These are phyloP conservation scores for Sugiyamaella sp. DNA, from an alignment of 1,139 yeast genomes.

Conservation along the genomic window DNA sequence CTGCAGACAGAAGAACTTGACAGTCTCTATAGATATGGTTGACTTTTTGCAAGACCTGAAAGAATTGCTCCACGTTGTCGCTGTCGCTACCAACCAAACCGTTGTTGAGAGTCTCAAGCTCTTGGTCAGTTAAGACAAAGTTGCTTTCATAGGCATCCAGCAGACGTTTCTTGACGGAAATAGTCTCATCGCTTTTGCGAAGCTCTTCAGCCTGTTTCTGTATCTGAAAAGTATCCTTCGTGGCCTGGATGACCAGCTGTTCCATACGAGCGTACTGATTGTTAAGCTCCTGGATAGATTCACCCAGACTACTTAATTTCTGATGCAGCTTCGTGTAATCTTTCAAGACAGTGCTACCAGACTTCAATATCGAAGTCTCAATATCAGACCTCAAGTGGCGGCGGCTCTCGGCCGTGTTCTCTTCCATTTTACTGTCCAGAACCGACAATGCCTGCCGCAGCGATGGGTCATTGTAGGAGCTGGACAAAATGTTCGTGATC, in stretches of 20 bases:
- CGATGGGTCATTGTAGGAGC: constrained; percentile 43
- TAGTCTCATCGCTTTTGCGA: constrained; percentile 47
- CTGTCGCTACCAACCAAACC: constrained; percentile 27
- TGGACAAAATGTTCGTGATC: constrained; percentile 41
- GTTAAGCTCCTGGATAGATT: constrained; percentile 46
- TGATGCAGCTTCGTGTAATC: constrained; percentile 58
- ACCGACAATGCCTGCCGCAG: constrained; percentile 42
- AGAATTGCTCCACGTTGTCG: constrained; percentile 60
- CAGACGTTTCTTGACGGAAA: constrained; percentile 57
- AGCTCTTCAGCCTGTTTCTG: constrained; percentile 48
- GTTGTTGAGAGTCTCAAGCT: constrained; percentile 47
- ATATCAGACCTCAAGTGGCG: constrained; percentile 67
- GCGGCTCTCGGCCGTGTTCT: constrained; percentile 45
- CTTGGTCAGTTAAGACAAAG: constrained; percentile 73
- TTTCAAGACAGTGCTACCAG: constrained; percentile 59
- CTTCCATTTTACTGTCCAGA: constrained; percentile 39
- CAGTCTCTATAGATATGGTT: constrained; percentile 68
- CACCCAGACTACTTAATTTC: constrained; percentile 50
- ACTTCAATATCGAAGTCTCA: constrained; percentile 69
- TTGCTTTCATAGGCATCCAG: constrained; percentile 61
- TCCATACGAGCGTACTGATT: constrained; percentile 38
- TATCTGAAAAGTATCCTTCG: constrained; percentile 38
- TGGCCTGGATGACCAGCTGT: constrained; percentile 34
- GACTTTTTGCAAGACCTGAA: constrained; percentile 60
- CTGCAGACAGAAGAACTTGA: constrained; percentile 65